phyloP scores from a whole-genome alignment of 768 basidiomycete genomes.

The Tulasnella sp. region DNA sequence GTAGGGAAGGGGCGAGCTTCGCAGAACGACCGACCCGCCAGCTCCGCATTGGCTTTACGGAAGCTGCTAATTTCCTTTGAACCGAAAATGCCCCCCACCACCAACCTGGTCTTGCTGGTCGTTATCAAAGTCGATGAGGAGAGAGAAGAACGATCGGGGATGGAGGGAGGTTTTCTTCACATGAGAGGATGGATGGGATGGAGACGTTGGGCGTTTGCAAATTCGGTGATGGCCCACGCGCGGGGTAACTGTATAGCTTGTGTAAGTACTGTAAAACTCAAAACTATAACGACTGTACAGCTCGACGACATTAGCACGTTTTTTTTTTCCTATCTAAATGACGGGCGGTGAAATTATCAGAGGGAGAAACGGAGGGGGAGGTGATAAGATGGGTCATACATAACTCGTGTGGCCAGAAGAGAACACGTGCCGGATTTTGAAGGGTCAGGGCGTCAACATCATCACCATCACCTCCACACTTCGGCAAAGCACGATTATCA shows the following conservation, averaged over 20 bases:
- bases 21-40: neutral
- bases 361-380: neutral
- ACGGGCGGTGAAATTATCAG: neutral
- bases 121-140: neutral
- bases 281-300: neutral
- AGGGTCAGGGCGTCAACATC: too few relatives aligned
- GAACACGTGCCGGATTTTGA: neutral
- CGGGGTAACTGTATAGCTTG: slow-evolving; percentile 3
- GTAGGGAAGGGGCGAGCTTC: neutral
- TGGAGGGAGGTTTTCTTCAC: neutral
- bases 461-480: neutral
- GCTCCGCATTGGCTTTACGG: neutral
- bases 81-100: neutral
- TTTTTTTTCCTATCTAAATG: neutral
- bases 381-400: neutral
- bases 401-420: neutral
- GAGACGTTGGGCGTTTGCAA: neutral
- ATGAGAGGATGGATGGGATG: neutral
- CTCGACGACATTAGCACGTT: neutral
- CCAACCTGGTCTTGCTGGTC: neutral
- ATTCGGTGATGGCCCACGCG: neutral
- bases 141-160: neutral
- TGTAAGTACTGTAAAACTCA: neutral
- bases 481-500: neutral
- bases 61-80: neutral